Evolutionary conservation across 2,329 filamentous ascomycete species (phyloP).

Genomic region (Dothistroma pini): DNA sequence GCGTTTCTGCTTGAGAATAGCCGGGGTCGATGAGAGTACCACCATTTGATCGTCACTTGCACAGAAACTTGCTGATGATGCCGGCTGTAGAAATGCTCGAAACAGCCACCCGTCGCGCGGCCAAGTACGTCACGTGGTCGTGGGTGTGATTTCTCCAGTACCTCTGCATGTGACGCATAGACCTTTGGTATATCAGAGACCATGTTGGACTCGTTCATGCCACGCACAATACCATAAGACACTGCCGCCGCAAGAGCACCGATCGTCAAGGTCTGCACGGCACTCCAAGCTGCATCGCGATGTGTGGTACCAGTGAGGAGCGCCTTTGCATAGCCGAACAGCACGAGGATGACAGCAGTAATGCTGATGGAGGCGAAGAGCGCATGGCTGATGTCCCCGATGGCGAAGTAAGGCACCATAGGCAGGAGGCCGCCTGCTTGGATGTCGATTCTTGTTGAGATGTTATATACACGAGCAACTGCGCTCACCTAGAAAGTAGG

Average conservation of each 20-base stretch:
- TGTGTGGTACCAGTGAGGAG: slow-evolving; percentile 30
- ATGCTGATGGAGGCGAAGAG: slow-evolving; percentile 52
- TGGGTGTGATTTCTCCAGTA: neutral
- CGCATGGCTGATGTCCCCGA: slow-evolving; percentile 38
- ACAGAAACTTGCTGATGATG: neutral
- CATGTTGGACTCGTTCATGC: slow-evolving; percentile 19
- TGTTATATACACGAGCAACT: neutral
- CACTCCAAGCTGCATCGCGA: slow-evolving; percentile 29
- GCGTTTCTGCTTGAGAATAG: neutral
- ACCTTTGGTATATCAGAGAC: neutral
- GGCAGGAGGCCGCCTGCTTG: slow-evolving; percentile 40
- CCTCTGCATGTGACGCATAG: neutral
- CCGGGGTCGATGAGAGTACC: too few relatives aligned
- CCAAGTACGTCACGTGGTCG: neutral
- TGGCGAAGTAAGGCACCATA: slow-evolving; percentile 51
- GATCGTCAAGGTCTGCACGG: slow-evolving; percentile 36
- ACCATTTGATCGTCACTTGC: neutral
- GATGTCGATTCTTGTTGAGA: slow-evolving; percentile 3
- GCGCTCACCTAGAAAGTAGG: slow-evolving; percentile 37
- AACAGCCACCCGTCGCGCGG: neutral
- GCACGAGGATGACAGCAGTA: slow-evolving; percentile 47
- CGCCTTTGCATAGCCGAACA: slow-evolving; percentile 52
- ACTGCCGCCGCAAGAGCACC: slow-evolving; percentile 37
- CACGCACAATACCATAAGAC: slow-evolving; percentile 40
- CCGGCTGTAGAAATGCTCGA: neutral